A percentile compares a stretch with the other conserved stretches of the same genome.
Conservation (phyloP, 106 monocot genomes). For the Amphibolis antarctica region DNA sequence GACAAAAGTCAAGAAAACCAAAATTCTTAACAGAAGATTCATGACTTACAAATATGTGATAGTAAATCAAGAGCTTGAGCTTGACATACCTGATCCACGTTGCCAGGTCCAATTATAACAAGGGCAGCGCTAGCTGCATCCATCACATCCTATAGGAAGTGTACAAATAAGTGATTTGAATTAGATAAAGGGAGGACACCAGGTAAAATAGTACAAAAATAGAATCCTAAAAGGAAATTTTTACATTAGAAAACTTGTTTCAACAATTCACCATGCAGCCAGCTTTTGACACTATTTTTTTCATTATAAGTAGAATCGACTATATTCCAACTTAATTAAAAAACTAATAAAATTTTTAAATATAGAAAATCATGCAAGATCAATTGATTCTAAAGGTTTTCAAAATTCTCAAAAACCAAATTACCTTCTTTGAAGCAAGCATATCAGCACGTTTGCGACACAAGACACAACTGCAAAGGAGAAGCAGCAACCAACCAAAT, state of each 20-base stretch:
- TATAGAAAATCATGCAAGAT: too few relatives aligned
- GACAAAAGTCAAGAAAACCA: neutral
- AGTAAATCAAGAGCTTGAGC: neutral
- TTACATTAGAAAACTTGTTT: too few relatives aligned
- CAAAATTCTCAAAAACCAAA: neutral
- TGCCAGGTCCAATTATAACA: conserved; percentile 81
- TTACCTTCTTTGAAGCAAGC: conserved; percentile 81
- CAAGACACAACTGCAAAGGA: conserved; percentile 55
- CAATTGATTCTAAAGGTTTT: too few relatives aligned
- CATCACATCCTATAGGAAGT: conserved; percentile 43
- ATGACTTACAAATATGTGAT: neutral
- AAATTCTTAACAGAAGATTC: neutral
- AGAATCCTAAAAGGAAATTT: too few relatives aligned
- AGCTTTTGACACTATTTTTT: neutral
- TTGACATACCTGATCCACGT: conserved; percentile 59
- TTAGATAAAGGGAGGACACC: neutral
- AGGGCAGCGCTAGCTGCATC: conserved; percentile 54
- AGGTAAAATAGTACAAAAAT: conserved; percentile 9
- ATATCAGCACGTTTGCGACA: conserved; percentile 85
- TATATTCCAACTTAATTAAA: too few relatives aligned
- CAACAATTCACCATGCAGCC: too few relatives aligned
- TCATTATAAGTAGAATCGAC: neutral
- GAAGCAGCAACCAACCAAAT: neutral
- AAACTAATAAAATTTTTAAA: neutral
- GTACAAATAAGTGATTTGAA: neutral